Evolutionary conservation across 1,284 basidiomycete genomes (phyloP), one percentile per base, ranked within the genome.

Genomic region (Sporisorium iseilematis-ciliati): DNA sequence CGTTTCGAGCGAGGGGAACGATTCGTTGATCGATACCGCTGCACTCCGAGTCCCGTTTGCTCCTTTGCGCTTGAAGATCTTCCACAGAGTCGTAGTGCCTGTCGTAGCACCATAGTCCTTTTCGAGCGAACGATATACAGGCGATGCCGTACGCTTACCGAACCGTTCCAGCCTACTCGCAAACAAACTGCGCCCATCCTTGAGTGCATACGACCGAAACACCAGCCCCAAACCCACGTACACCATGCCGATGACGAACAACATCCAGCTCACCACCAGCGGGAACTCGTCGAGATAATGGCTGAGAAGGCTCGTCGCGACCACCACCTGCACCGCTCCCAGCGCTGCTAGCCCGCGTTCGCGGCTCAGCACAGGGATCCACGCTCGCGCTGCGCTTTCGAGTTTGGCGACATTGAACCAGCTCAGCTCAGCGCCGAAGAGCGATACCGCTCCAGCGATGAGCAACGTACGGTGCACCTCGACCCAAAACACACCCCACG

Each of bases 401-500:
- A 75, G 64, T 18, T 45, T 20, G 5, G 41, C 14, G 18, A 55
- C 57, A 6, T 55, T 23, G 26, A 77, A 61, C 77, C 75, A 78
- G 63, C 71, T 77, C 23, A 69, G 38, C 33, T 80, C 79, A 40
- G 73, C 51, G 10, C 63, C 25, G 11, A 78, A 64, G 31, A 75
- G 54, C 3, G 73, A 21, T 0, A 75, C 31, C 2, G 58, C 55
- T 23, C 61, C 60, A 18, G 75, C 11, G 3, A 81, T 16, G n/a
- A 79, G 50, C 5, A 75, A 54, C 14, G 48, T 35, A 14, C 78
- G 69, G 45, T 81, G 73, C 1, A 81, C 21, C 48, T 78, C 76
- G 25, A 70, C 62, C 80, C 80, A 81, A 38, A 81, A 81, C 51
- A 80, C 58, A 45, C 80, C 80, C 77, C 80, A 80, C 1, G 75